Conservation (phyloP, 768 basidiomycete genomes). For the Boletus reticuloceps region DNA sequence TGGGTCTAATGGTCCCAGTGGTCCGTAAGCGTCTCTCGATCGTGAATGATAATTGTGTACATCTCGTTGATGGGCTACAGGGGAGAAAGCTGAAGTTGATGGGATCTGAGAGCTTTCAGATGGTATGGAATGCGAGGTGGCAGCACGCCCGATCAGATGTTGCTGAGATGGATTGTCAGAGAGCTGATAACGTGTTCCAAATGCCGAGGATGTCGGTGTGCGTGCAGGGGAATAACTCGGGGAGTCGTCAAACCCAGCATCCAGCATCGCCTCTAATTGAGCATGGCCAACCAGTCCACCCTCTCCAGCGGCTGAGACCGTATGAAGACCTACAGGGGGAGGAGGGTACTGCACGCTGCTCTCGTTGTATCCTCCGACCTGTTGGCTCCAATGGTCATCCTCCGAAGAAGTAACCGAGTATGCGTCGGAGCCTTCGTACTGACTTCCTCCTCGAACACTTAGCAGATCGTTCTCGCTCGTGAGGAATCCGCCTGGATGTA, state of each 20-base stretch:
- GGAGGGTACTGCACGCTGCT: conserved; percentile 74
- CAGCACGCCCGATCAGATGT: conserved; percentile 46
- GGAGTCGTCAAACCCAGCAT: conserved; percentile 78
- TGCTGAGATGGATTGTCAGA: conserved; percentile 48
- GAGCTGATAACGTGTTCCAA: conserved; percentile 60
- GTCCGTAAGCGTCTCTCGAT: conserved; percentile 42
- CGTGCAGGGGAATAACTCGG: conserved; percentile 47
- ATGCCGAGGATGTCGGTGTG: conserved; percentile 30
- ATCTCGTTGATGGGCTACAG: conserved; percentile 19
- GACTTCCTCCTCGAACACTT: conserved; percentile 54
- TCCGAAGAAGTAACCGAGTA: conserved; percentile 82
- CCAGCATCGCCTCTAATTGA: conserved; percentile 91
- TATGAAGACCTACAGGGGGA: conserved; percentile 73
- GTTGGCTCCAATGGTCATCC: conserved; percentile 93
- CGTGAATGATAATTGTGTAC: conserved; percentile 39
- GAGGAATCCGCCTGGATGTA: conserved; percentile 66
- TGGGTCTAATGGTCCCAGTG: conserved; percentile 61
- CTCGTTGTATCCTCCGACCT: conserved; percentile 96
- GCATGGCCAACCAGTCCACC: conserved; percentile 55
- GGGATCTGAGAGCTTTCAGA: conserved; percentile 17
- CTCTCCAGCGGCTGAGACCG: conserved; percentile 31
- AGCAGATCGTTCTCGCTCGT: conserved; percentile 63
- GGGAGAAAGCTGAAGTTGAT: conserved; percentile 36
- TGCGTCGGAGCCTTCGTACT: conserved; percentile 80
- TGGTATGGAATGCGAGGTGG: conserved; percentile 51